Base-by-base conservation (phyloP, 495 filamentous ascomycete genomes). In the Penicillium bialowiezense region DNA sequence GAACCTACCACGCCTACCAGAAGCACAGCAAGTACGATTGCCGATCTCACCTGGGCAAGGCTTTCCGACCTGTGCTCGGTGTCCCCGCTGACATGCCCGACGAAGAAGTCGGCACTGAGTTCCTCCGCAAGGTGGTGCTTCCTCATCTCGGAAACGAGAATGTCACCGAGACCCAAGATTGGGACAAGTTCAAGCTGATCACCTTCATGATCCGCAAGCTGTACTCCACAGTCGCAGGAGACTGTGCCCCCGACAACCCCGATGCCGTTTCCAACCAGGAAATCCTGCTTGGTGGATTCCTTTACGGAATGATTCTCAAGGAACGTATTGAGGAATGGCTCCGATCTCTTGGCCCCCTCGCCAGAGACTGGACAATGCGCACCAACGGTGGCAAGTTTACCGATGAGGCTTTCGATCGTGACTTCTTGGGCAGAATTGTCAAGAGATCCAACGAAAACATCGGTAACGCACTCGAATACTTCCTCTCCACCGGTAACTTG, bases 171-270 rank as follows among this genome's bases (percentile, higher is more conserved):
- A 73, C 81, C 24, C 87, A 93, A 62, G 83, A 97, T 57, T 76
- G 77, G 43, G 90, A 97, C 72, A 98, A 97, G 69, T 97, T 95
- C 72, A 86, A 86, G 55, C 82, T 96, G 84, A 75, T 97, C 41
- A 75, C 96, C 37, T 96, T 97, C 71, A 97, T 97, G 93, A 87
- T 90, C 58, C 77, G 90, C 41, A 98, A 98, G 63, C 80, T 98
- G 36, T 97, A 98, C 59, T 82, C 90, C 29, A 76, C 97, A 38
- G 92, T 91, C 19, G 89, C 88, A 50, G 91, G 92, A 38, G 93
- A 96, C 49, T 98, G 92, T 67, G 77, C 89, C 1, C 79, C 87
- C 15, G 93, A 98, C 67, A 97, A 98, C 63, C 91, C 93, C 9
- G 93, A 98, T 78, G 88, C 92, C 9, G 88, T 96, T 14, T 90